Percentiles rank a stretch among this genome's conserved stretches.
phyloP scores from a whole-genome alignment of 805 yeast genomes.

The Candida germanica region DNA sequence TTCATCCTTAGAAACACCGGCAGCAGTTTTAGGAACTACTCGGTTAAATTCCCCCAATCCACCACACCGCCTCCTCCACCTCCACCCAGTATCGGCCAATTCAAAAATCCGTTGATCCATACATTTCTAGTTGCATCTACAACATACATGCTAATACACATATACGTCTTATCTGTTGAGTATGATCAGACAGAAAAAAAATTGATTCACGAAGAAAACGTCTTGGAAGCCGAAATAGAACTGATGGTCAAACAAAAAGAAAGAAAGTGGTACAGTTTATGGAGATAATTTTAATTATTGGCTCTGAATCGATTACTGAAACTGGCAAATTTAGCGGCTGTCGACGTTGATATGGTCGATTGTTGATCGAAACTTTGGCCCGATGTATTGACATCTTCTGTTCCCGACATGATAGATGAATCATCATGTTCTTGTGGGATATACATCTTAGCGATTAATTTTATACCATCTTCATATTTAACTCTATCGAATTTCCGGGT shows the following conservation, averaged over 20 bases:
- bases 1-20: too few relatives aligned
- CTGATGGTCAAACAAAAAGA: constrained; percentile 25
- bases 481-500: constrained; percentile 66
- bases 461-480: constrained; percentile 66
- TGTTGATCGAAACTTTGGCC: constrained; percentile 18
- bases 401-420: constrained; percentile 5
- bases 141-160: constrained; percentile 34
- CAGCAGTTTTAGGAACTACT: too few relatives aligned
- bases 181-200: constrained; percentile 21
- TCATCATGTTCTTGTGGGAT: constrained; percentile 17
- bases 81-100: constrained; percentile 35
- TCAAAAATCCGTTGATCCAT: constrained; percentile 36
- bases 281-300: constrained; percentile 11
- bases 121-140: constrained; percentile 38
- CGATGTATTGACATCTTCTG: constrained; percentile 11
- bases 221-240: constrained; percentile 25
- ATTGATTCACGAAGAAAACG: constrained; percentile 16
- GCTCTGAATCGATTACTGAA: constrained; percentile 20
- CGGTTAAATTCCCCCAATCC: constrained; percentile 7
- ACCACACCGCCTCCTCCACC: neutral
- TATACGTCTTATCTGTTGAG: constrained; percentile 31
- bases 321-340: constrained; percentile 32
- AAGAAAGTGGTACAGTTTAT: constrained; percentile 16
- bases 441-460: constrained; percentile 53
- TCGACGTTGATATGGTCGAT: constrained; percentile 21